Conservation (phyloP, 768 basidiomycete species). For the Boletus sp. region DNA sequence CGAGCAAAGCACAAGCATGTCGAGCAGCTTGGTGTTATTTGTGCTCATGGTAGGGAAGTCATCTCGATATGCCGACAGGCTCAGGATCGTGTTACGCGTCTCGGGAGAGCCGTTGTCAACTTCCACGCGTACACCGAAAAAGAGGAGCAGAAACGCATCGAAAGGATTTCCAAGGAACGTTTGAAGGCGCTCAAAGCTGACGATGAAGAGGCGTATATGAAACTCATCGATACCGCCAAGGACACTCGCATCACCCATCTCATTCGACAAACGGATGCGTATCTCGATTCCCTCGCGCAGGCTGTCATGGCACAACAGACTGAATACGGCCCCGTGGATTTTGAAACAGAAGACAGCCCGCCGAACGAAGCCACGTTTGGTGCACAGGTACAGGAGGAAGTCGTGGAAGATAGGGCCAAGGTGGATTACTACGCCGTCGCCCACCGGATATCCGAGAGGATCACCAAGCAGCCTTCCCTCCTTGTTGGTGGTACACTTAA, state of each 20-base stretch:
- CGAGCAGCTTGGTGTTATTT: conserved; percentile 87
- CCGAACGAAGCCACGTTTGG: conserved; percentile 90
- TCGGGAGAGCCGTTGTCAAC: conserved; percentile 75
- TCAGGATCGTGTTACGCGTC: conserved; percentile 51
- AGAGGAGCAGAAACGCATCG: conserved; percentile 97
- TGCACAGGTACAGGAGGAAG: conserved; percentile 66
- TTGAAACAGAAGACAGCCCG: conserved; percentile 67
- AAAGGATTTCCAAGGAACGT: conserved; percentile 95
- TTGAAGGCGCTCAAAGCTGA: conserved; percentile 95
- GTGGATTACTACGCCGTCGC: conserved; percentile 97
- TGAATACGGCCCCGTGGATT: conserved; percentile 48
- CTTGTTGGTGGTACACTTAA: conserved; percentile 88
- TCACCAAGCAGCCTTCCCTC: conserved; percentile 67
- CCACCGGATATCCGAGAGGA: conserved; percentile 85
- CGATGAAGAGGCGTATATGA: conserved; percentile 99
- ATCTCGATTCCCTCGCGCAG: conserved; percentile 91
- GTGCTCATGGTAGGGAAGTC: conserved; percentile 76
- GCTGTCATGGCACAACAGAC: conserved; percentile 92
- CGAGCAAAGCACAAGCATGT: conserved; percentile 96
- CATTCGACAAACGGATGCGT: conserved; percentile 88
- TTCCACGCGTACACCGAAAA: conserved; percentile 93
- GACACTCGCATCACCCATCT: conserved; percentile 98
- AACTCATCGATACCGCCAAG: conserved; percentile 97
- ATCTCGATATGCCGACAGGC: conserved; percentile 63
- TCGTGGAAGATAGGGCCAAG: conserved; percentile 60